These are phyloP conservation scores for Phytopythium delawarense DNA, from an alignment of 352 stramenopile species.

Conservation along the genomic window DNA sequence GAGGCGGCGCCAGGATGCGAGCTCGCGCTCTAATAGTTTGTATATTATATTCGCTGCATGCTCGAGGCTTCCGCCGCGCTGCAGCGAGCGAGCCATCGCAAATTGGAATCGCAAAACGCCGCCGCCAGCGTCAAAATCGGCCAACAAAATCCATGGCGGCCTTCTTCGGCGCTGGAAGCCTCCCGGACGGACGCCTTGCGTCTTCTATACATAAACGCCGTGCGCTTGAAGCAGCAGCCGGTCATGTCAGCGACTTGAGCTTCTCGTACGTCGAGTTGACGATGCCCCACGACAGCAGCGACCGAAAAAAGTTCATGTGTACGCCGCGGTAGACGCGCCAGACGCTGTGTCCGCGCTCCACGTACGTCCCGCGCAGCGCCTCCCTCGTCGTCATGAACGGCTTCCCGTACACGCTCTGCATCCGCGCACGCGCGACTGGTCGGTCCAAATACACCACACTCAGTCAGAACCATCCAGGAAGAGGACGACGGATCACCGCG, in stretches of 20 bases:
- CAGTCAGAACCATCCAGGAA: background rate
- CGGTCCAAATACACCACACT: background rate
- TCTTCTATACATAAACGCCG: background rate
- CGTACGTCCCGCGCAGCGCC: conserved; percentile 65
- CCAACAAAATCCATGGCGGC: background rate
- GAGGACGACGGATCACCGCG: background rate
- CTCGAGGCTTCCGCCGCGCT: background rate
- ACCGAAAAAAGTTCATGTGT: conserved; percentile 87
- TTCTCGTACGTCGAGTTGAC: conserved; percentile 90
- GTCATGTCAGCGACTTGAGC: conserved; percentile 70
- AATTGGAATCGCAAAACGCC: background rate
- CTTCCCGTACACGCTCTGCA: conserved; percentile 78
- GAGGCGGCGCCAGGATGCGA: background rate
- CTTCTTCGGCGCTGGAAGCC: too few relatives aligned
- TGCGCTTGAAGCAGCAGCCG: background rate
- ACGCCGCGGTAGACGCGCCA: conserved; percentile 78
- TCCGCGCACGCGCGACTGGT: conserved; percentile 69
- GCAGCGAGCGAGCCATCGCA: background rate
- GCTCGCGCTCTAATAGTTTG: conserved; percentile 1
- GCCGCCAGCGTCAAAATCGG: background rate
- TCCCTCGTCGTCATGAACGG: conserved; percentile 51
- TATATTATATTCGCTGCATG: conserved; percentile 3
- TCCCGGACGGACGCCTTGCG: background rate
- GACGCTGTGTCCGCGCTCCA: conserved; percentile 58
- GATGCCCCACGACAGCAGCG: conserved; percentile 86